Evolutionary conservation across 352 stramenopile genomes (phyloP), one percentile per base, ranked within the genome.

Genomic region (Pythium volutum): DNA sequence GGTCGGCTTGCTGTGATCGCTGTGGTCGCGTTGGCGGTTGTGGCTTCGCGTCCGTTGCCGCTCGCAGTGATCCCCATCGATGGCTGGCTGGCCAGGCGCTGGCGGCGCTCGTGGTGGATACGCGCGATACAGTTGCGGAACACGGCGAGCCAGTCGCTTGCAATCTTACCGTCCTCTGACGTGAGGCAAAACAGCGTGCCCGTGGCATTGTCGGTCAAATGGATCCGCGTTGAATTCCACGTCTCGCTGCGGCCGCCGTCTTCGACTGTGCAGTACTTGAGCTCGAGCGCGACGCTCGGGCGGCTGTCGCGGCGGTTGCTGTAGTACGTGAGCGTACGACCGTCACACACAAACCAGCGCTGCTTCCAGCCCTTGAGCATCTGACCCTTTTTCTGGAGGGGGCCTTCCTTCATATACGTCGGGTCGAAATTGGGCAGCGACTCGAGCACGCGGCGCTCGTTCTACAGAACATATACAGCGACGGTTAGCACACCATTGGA

Each of bases 301-400:
- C 87, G 88, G 54, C 79, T 75, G 50, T 94, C 85, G 54, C 90
- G 87, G 62, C 75, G 75, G 10, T 73, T 81, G 64, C 88, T 94
- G 77, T 88, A 94, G 70, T 94, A 94, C 12, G 75, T 87, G 18
- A 94, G 66, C 55, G 82, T 84, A 47, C 82, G 79, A 39, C 82
- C 85, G 47, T 94, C 76, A 65, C 85, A 94, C 18, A 95, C 85
- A 55, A 95, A 95, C 77, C 85, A 95, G 41, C 85, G 83, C 29
- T 78, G 84, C 58, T 89, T 93, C 83, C 83, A 93, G 29, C 83
- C 73, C 66, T 91, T 90, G 4, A 95, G 66, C 5, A 81, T 77
- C 60, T 91, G 80, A 3, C 85, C 85, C 62, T 93, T 91, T 66
- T 95, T 95, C 71, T 92, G 81, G 27, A 95, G 59, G 47, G 90